These are phyloP conservation scores for Paradendryphiella salina DNA, from an alignment of 2,329 filamentous ascomycete genomes.

Conservation along the genomic window DNA sequence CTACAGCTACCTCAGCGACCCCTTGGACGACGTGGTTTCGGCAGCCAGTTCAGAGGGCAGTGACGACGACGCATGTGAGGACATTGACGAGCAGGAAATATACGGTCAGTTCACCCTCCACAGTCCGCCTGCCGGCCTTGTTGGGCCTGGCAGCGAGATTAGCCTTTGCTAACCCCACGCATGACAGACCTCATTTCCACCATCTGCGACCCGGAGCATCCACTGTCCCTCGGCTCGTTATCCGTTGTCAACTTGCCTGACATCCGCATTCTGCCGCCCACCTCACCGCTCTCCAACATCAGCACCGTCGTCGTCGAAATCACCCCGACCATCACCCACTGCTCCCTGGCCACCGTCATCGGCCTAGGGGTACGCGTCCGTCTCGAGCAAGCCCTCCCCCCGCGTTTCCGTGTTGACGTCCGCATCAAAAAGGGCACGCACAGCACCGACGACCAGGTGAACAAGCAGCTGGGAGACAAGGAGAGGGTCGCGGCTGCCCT, in stretches of 20 bases:
- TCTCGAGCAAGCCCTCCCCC: conserved; percentile 85
- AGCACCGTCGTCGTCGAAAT: conserved; percentile 82
- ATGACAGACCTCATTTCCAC: conserved; percentile 82
- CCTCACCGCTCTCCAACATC: conserved; percentile 65
- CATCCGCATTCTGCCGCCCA: conserved; percentile 74
- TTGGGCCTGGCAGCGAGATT: background rate
- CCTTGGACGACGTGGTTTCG: conserved; percentile 48
- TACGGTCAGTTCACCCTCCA: conserved; percentile 63
- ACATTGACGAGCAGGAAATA: conserved; percentile 96
- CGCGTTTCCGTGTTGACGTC: conserved; percentile 89
- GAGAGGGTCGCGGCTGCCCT: conserved; percentile 92
- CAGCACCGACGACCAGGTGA: conserved; percentile 90
- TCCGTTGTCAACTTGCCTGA: conserved; percentile 96
- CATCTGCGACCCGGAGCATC: conserved; percentile 96
- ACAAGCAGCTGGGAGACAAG: conserved; percentile 96
- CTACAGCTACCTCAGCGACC: conserved; percentile 55
- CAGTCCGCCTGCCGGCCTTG: conserved; percentile 7
- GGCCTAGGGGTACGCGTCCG: conserved; percentile 90
- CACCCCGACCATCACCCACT: conserved; percentile 96
- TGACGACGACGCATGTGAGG: conserved; percentile 68
- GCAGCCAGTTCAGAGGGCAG: conserved; percentile 54
- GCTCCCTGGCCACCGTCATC: conserved; percentile 93
- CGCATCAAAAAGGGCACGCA: conserved; percentile 96
- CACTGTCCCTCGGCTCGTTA: conserved; percentile 86
- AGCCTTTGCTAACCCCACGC: conserved; percentile 26